Conservation (phyloP, 2,329 filamentous ascomycete genomes). For the Phyllosticta citriasiana region DNA sequence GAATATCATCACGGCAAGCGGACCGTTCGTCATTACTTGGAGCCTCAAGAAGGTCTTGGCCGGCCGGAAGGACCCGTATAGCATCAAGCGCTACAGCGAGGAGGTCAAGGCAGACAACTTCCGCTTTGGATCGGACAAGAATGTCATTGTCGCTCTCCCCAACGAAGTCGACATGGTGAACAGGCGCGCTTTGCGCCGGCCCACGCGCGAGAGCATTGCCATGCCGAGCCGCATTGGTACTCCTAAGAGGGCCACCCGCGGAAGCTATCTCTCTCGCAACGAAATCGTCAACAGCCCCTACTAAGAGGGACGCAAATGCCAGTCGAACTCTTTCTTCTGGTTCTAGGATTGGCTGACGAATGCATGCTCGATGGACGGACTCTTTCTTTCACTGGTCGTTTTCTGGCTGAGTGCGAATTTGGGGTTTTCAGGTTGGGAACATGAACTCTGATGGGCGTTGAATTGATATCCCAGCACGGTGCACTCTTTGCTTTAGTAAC, state of each 20-base stretch:
- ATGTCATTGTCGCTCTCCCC: slow-evolving; percentile 90
- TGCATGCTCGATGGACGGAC: not conserved
- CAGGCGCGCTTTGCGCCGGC: slow-evolving; percentile 72
- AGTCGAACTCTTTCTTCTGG: not conserved
- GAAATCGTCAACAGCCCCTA: slow-evolving; percentile 74
- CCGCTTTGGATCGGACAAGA: slow-evolving; percentile 94
- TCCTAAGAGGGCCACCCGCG: slow-evolving; percentile 27
- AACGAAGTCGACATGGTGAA: slow-evolving; percentile 98
- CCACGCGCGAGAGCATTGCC: slow-evolving; percentile 88
- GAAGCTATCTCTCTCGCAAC: slow-evolving; percentile 66
- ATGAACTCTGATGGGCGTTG: not conserved
- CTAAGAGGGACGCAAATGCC: slow-evolving; percentile 18
- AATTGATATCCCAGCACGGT: not conserved
- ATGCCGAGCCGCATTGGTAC: slow-evolving; percentile 39
- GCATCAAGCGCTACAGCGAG: slow-evolving; percentile 91
- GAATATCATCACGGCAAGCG: slow-evolving; percentile 91
- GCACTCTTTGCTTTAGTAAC: not conserved
- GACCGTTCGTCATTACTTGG: slow-evolving; percentile 96
- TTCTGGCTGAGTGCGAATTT: not conserved
- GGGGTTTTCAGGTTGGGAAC: not conserved
- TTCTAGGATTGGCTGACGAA: not conserved
- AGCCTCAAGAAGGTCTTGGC: slow-evolving; percentile 79
- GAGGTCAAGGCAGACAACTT: slow-evolving; percentile 98
- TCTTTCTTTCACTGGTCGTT: not conserved
- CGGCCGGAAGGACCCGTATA: slow-evolving; percentile 78